These are phyloP conservation scores for Alnus rubra DNA, from an alignment of 306 rosid species.

Conservation along the genomic window DNA sequence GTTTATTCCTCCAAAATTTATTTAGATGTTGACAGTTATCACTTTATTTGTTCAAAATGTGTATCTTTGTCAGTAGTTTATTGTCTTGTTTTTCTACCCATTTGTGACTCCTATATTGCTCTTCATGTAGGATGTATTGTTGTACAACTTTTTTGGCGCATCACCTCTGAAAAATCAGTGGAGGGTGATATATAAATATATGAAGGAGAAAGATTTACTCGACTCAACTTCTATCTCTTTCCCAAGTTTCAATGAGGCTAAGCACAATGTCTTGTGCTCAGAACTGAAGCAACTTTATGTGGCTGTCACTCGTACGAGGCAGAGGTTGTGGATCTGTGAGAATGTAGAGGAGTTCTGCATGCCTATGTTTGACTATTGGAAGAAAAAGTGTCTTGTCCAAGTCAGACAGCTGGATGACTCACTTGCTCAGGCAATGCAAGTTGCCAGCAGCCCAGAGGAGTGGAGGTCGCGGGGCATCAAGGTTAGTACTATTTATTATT, in stretches of 20 bases:
- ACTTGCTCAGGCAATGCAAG: constrained; percentile 73
- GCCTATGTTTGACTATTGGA: constrained; percentile 79
- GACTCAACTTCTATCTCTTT: neutral
- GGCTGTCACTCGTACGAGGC: constrained; percentile 75
- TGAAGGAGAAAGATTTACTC: too few species aligned
- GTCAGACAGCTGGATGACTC: constrained; percentile 63
- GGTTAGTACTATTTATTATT: constrained; percentile 32
- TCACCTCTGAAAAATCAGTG: too few species aligned
- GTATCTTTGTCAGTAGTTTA: too few species aligned
- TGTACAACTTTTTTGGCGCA: too few species aligned
- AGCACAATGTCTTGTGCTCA: constrained; percentile 68
- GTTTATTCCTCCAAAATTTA: too few species aligned
- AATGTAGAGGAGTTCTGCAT: constrained; percentile 32
- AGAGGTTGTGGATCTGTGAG: constrained; percentile 77
- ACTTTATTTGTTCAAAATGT: too few species aligned
- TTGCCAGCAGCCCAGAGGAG: constrained; percentile 73
- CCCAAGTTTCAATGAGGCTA: constrained; percentile 50
- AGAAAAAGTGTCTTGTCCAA: constrained; percentile 59
- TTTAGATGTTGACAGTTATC: too few species aligned
- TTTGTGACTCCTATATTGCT: too few species aligned
- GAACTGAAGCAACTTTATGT: constrained; percentile 74
- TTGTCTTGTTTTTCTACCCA: too few species aligned
- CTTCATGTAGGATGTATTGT: too few species aligned
- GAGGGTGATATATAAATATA: too few species aligned
- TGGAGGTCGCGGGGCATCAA: constrained; percentile 77